Evolutionary conservation across 1,284 basidiomycete species (phyloP), one percentile per base, ranked within the genome.

Genomic region (Heliocybe sulcata): DNA sequence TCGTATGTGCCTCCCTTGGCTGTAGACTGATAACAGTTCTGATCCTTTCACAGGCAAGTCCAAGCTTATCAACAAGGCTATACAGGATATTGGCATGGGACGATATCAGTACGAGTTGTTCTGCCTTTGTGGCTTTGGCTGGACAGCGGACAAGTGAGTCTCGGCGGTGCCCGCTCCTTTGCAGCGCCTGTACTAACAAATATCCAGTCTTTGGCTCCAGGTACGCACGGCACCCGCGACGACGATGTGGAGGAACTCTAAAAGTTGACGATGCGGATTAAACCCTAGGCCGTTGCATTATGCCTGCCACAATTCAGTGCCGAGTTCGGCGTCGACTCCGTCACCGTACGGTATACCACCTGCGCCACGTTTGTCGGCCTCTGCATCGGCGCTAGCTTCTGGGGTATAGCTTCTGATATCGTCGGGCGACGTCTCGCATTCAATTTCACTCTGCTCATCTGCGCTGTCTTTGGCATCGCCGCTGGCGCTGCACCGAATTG

Each of bases 21-120:
- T 42, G 38, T 42, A n/a, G 38, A 9, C 6, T 42, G 38, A 42
- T 42, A 42, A 9, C 38, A 20, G 38, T 6, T 42, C 16, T 42
- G 38, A 42, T 42, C 8, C n/a, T 6, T 42, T 42, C 38, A 16
- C 38, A 42, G 38, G 38, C 38, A 42, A 42, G 19, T 42, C 38
- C 38, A 42, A 42, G 38, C 38, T 42, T 42, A 42, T 87, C 58
- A 86, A 83, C 56, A 62, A 66, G 38, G 78, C 80, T 1, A 72
- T 87, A 53, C 78, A 83, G 62, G 78, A 81, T 29, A 81, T 86
- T 45, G 83, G 83, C 0, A 85, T 86, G 79, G 83, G 84, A 0
- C 77, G 70, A 57, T 87, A 87, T 64, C 85, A 87, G 80, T 81
- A 80, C 79, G 69, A 66, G 61, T 65, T 85, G 1, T 85, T 84